Base-by-base conservation (phyloP, 768 basidiomycete genomes). In the Jaapia argillacea region DNA sequence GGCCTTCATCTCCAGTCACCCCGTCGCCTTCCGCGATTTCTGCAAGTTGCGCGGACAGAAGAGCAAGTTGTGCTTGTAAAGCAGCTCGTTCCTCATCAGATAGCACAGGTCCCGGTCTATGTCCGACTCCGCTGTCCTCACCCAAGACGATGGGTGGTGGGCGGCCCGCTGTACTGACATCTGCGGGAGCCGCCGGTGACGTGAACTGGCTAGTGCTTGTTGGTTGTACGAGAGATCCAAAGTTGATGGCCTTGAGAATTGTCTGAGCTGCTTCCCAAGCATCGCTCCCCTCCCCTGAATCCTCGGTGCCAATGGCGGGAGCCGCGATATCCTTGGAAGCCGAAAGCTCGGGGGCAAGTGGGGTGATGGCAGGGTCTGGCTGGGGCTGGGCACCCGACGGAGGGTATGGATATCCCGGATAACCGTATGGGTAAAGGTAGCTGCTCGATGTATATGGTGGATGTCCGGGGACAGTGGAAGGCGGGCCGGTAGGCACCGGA, bases 181-280 rank as follows among this genome's bases (percentile, higher is more conserved):
- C 2, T 28, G 14, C 1, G 24, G 24, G 10, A 26, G 35, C 5
- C 28, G 31, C 24, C 21, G 46, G 13, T n/a, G n/a, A n/a, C n/a
- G n/a, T n/a, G n/a, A n/a, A n/a, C n/a, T n/a, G n/a, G n/a, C n/a
- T n/a, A n/a, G n/a, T n/a, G 24, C 16, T 14, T n/a, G 41, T 26
- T 22, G 5, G 33, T 37, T 3, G 36, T 14, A 7, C 37, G 22
- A 81, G 58, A 18, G 63, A 65, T 3, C 75, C 77, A 52, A 85
- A 83, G 56, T 85, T 83, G 61, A 86, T 83, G 3, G 82, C 83
- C 51, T 79, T 76, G 42, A 86, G 67, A 38, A 86, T 86, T 48
- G 74, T 81, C 53, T 85, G 81, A 5, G 84, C 84, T 1, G 84
- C 83, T 54, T 83, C 77, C 71, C 82, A 85, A 10, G 81, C 79